phyloP scores from a whole-genome alignment of 106 monocot genomes.

The Dendrobium chrysotoxum region DNA sequence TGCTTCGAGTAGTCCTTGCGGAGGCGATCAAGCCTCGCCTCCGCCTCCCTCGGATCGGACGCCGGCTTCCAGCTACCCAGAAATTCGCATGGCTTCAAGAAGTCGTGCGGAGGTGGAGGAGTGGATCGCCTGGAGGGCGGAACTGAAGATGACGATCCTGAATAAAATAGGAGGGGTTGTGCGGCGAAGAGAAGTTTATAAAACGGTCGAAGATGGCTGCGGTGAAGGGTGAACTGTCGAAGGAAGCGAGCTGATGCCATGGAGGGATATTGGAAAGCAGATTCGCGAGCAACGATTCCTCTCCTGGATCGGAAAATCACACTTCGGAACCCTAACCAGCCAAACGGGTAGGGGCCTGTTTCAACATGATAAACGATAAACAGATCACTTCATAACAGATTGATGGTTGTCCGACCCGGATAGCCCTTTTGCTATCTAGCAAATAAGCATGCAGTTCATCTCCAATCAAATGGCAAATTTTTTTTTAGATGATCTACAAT shows the following conservation, averaged over 20 bases:
- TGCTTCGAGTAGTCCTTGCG: slow-evolving; percentile 60
- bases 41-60: slow-evolving; percentile 51
- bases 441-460: no score
- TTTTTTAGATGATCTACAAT: no score
- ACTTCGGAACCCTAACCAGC: no score
- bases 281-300: no score
- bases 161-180: neutral
- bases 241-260: slow-evolving; percentile 1
- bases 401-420: no score
- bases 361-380: no score
- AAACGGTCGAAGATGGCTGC: neutral
- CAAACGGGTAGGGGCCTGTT: no score
- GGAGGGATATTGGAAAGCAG: neutral
- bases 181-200: neutral
- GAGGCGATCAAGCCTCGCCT: slow-evolving; percentile 47
- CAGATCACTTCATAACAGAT: no score
- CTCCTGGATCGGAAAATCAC: no score
- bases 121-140: slow-evolving; percentile 15
- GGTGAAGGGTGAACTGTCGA: neutral
- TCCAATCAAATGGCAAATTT: no score
- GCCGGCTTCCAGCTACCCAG: slow-evolving; percentile 73
- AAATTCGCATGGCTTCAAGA: slow-evolving; percentile 35
- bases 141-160: neutral
- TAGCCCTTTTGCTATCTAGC: no score
- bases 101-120: slow-evolving; percentile 40